Percentiles rank a stretch among this genome's conserved stretches.
Conservation (phyloP, 805 yeast genomes). For the Saccharomycopsis vini region DNA sequence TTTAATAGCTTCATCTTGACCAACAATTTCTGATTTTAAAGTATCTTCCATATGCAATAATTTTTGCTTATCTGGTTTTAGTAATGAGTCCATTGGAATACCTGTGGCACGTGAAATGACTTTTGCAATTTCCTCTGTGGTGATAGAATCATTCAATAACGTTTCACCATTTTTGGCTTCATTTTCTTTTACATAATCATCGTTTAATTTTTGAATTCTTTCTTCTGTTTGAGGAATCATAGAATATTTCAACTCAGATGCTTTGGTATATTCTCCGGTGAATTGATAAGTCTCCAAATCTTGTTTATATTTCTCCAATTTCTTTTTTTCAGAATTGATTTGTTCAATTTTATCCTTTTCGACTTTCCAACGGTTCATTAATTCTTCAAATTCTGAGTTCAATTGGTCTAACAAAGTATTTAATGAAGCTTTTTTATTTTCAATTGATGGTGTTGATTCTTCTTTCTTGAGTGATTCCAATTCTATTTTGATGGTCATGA, state of each 20-base stretch:
- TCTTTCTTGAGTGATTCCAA: constrained; percentile 90
- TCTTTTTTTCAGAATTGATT: constrained; percentile 71
- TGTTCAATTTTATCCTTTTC: constrained; percentile 71
- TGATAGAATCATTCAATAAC: constrained; percentile 82
- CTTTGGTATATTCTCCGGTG: constrained; percentile 76
- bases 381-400: constrained; percentile 53
- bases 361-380: constrained; percentile 79
- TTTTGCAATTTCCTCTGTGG: constrained; percentile 86
- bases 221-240: constrained; percentile 54
- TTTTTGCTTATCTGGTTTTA: constrained; percentile 93
- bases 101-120: constrained; percentile 95
- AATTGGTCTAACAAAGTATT: constrained; percentile 59
- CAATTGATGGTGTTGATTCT: constrained; percentile 74
- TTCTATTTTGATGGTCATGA: constrained; percentile 93
- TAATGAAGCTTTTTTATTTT: constrained; percentile 57
- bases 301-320: constrained; percentile 73
- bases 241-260: constrained; percentile 84
- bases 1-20: constrained; percentile 90
- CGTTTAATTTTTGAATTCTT: constrained; percentile 23
- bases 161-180: constrained; percentile 25
- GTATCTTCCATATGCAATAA: constrained; percentile 79
- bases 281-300: constrained; percentile 79
- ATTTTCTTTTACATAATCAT: constrained; percentile 25
- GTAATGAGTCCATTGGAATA: constrained; percentile 80
- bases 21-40: constrained; percentile 71